Percentiles rank a stretch among this genome's conserved stretches.
Conservation (phyloP, 164 flowering plant species). For the Sedum album region DNA sequence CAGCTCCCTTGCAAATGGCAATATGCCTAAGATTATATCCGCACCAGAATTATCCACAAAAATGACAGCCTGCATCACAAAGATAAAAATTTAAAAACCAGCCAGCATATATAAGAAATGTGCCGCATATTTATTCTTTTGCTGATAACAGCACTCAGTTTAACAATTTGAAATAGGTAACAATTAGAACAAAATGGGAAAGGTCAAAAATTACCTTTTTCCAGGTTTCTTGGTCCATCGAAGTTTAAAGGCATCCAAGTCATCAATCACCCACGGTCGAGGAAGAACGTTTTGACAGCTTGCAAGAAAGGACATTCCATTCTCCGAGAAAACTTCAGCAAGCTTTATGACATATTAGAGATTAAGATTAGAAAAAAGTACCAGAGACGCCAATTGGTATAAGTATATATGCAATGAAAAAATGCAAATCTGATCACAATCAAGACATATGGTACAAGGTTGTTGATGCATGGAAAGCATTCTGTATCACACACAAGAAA, state of each 20-base stretch:
- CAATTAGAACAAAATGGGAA: background rate
- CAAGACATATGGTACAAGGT: background rate
- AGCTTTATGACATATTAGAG: slow-evolving; percentile 52
- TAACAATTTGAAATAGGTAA: background rate
- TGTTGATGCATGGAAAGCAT: background rate
- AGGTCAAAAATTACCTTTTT: slow-evolving; percentile 47
- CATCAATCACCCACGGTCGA: slow-evolving; percentile 99
- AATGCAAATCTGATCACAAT: background rate
- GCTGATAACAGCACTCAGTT: slow-evolving; percentile 6
- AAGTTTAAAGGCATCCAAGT: slow-evolving; percentile 59
- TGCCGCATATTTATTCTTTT: slow-evolving; percentile 1
- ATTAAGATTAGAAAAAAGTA: background rate
- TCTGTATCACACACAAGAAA: background rate
- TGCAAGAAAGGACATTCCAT: slow-evolving; percentile 96
- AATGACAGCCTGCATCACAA: slow-evolving; percentile 59
- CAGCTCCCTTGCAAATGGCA: slow-evolving; percentile 94
- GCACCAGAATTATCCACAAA: slow-evolving; percentile 99
- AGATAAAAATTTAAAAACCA: background rate
- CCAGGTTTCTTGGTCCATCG: slow-evolving; percentile 85
- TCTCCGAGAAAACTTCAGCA: slow-evolving; percentile 93
- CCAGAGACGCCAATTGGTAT: background rate
- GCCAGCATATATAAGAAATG: background rate
- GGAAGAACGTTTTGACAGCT: slow-evolving; percentile 85
- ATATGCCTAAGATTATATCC: slow-evolving; percentile 85
- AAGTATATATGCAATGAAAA: background rate